A percentile compares a stretch with the other conserved stretches of the same genome.
phyloP scores from a whole-genome alignment of 805 yeast genomes.

The Starmerella bombicola region DNA sequence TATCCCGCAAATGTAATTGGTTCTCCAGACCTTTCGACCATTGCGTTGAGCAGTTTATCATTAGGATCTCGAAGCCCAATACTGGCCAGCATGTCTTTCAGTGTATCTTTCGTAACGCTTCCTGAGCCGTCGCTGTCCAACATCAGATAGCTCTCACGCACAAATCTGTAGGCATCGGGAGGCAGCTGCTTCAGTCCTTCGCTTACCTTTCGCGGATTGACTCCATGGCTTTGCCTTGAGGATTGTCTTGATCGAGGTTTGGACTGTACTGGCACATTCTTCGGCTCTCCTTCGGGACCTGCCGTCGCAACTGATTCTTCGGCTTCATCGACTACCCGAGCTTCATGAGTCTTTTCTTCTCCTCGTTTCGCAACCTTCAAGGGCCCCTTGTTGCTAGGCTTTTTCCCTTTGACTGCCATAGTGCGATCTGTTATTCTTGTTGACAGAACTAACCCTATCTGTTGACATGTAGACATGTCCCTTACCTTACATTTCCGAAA shows the following conservation, averaged over 20 bases:
- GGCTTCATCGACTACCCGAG: too few species aligned
- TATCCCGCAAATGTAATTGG: constrained; percentile 22
- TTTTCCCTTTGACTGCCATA: not conserved
- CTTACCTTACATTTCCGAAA: too few species aligned
- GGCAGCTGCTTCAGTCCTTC: constrained; percentile 22
- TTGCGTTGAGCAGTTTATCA: constrained; percentile 15
- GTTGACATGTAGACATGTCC: too few species aligned
- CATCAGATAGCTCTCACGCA: constrained; percentile 23
- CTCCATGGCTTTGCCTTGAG: constrained; percentile 3
- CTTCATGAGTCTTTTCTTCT: too few species aligned
- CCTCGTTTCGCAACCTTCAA: constrained; percentile 10
- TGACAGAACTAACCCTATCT: too few species aligned
- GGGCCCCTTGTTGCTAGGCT: not conserved
- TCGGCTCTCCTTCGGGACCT: not conserved
- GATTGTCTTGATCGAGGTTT: too few species aligned
- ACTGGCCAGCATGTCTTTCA: constrained; percentile 20
- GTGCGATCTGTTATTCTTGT: too few species aligned
- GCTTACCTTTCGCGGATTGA: constrained; percentile 21
- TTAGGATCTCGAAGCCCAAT: constrained; percentile 18
- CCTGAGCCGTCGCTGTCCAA: constrained; percentile 24
- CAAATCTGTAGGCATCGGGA: constrained; percentile 21
- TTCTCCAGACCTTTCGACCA: constrained; percentile 23
- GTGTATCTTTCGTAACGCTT: constrained; percentile 18
- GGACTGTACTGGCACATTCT: too few species aligned
- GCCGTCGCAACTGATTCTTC: too few species aligned